Percentiles rank a stretch among this genome's conserved stretches.
These are phyloP conservation scores for Fusarium ramigenum DNA, from an alignment of 2,329 filamentous ascomycete genomes.

Conservation along the genomic window DNA sequence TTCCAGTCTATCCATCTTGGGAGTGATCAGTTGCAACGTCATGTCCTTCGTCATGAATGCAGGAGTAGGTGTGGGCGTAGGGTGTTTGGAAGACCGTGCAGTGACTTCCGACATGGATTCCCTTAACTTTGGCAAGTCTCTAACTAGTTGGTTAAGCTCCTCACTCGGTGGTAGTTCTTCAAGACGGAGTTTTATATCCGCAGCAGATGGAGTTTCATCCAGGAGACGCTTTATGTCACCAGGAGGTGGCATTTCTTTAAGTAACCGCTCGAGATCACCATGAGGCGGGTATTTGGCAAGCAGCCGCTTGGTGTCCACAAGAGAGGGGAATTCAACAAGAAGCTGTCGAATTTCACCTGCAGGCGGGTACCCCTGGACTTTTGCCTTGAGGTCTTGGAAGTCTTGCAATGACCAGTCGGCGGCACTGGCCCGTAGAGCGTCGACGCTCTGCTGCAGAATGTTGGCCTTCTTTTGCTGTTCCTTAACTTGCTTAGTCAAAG, in stretches of 20 bases:
- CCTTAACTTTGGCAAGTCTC: constrained; percentile 2
- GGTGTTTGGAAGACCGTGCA: neutral
- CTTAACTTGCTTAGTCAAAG: neutral
- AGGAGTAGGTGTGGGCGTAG: neutral
- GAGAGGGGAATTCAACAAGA: neutral
- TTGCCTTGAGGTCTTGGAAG: neutral
- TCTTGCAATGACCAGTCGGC: neutral
- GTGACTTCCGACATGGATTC: neutral
- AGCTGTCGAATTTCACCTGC: neutral
- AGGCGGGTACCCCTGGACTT: constrained; percentile 7
- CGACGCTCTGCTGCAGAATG: neutral
- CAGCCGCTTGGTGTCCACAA: neutral
- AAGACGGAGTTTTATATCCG: constrained; percentile 2
- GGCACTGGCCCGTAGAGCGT: neutral
- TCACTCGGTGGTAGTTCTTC: constrained; percentile 7
- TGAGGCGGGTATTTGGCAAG: neutral
- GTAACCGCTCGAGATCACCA: neutral
- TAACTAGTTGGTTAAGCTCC: constrained; percentile 7
- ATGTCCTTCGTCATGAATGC: constrained; percentile 10
- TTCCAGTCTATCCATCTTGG: constrained; percentile 13
- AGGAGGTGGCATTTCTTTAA: neutral
- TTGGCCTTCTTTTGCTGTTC: constrained; percentile 8
- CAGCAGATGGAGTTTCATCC: neutral
- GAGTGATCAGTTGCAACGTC: constrained; percentile 9
- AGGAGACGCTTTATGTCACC: neutral